Percentiles rank a stretch among this genome's conserved stretches.
Conservation (phyloP, 2,329 filamentous ascomycete genomes). For the Lecanicillium sp. region DNA sequence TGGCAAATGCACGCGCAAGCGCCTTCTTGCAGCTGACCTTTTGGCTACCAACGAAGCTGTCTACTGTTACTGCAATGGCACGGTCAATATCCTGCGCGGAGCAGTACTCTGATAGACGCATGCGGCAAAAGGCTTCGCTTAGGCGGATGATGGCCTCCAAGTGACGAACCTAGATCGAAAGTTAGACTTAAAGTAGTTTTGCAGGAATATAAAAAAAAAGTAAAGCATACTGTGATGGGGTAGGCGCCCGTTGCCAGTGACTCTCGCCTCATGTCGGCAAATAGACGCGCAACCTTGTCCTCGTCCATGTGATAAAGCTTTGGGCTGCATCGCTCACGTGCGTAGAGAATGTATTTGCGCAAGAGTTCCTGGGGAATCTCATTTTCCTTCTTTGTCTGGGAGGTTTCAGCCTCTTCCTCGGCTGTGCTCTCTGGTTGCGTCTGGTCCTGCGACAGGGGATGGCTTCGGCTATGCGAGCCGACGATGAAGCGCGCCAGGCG, state of each 20-base stretch:
- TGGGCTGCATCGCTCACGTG: constrained; percentile 77
- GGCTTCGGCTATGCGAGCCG: constrained; percentile 84
- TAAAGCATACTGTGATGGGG: constrained; percentile 78
- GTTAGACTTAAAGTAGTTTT: not conserved
- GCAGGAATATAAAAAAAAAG: not conserved
- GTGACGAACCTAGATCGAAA: constrained; percentile 67
- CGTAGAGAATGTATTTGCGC: constrained; percentile 94
- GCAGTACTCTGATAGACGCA: constrained; percentile 96
- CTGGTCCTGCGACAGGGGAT: constrained; percentile 52
- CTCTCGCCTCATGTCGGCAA: constrained; percentile 93
- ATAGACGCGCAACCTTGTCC: constrained; percentile 89
- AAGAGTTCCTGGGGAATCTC: constrained; percentile 86
- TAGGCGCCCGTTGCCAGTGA: constrained; percentile 91
- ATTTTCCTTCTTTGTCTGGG: constrained; percentile 27
- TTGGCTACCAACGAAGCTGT: constrained; percentile 91
- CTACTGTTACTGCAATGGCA: constrained; percentile 91
- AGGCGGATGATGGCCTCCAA: constrained; percentile 97
- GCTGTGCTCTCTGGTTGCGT: constrained; percentile 54
- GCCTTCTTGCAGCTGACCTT: constrained; percentile 98
- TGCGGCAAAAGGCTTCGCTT: constrained; percentile 88
- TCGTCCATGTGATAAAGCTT: constrained; percentile 97
- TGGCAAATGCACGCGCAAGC: constrained; percentile 86
- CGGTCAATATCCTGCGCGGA: constrained; percentile 86
- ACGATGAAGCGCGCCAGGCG: constrained; percentile 91
- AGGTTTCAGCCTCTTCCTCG: constrained; percentile 44